Evolutionary conservation across 768 basidiomycete species (phyloP).

Genomic region (Psilocybe cubensis): DNA sequence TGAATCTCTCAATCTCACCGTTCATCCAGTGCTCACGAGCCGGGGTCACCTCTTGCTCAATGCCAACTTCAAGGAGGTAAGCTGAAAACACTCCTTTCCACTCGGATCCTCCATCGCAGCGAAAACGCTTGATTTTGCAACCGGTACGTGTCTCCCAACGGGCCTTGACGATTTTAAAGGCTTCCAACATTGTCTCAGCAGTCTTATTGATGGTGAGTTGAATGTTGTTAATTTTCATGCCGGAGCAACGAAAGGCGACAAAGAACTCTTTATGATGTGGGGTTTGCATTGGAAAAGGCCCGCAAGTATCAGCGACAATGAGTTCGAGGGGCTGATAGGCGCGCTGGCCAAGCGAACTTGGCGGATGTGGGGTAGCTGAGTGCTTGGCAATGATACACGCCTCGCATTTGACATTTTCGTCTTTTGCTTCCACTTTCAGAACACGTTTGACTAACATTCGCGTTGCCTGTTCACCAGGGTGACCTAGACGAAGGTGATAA

Average conservation of each 20-base stretch:
- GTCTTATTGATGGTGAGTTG: constrained; percentile 10
- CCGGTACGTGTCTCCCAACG: constrained; percentile 10
- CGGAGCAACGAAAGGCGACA: background rate
- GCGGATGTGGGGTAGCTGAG: background rate
- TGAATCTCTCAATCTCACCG: constrained; percentile 10
- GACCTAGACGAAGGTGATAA: constrained; percentile 14
- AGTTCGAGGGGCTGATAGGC: too few relatives aligned
- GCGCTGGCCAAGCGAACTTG: too few relatives aligned
- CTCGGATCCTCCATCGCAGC: too few relatives aligned
- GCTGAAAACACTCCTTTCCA: too few relatives aligned
- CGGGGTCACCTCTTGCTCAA: constrained; percentile 4
- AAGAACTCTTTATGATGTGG: background rate
- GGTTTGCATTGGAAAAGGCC: background rate
- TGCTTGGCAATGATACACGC: constrained; percentile 10
- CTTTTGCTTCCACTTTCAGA: background rate
- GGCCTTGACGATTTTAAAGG: too few relatives aligned
- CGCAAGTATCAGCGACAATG: too few relatives aligned
- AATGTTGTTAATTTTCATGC: background rate
- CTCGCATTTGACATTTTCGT: constrained; percentile 1
- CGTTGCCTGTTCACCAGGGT: constrained; percentile 14
- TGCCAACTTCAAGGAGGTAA: too few relatives aligned
- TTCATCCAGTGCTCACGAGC: constrained; percentile 18
- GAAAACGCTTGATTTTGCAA: background rate
- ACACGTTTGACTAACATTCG: too few relatives aligned
- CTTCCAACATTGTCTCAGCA: background rate